Conservation (phyloP, 345 rosid genomes). For the Eucalyptus viminalis region DNA sequence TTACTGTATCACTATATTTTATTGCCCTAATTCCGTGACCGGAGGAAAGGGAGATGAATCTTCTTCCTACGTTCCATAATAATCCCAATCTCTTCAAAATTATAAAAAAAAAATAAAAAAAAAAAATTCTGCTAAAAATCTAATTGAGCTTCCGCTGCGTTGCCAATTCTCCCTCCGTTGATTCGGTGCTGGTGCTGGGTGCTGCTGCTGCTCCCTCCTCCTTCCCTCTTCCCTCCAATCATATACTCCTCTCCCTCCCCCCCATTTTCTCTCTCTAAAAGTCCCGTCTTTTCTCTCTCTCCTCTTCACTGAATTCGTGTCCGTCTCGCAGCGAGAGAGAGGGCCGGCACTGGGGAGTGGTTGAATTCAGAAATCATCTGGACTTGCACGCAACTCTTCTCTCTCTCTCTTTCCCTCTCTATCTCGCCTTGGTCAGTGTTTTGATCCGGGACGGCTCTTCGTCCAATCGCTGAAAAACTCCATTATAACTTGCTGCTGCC, state of each 20-base stretch:
- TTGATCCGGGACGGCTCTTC: not conserved
- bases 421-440: not conserved
- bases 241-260: not conserved
- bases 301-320: not conserved
- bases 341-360: not conserved
- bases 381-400: not conserved
- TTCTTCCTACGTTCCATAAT: not conserved
- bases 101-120: no score
- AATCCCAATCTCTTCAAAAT: not conserved
- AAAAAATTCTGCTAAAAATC: not conserved
- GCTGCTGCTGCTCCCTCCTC: not conserved
- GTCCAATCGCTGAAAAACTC: not conserved
- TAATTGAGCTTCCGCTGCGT: not conserved
- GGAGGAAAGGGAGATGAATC: not conserved
- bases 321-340: not conserved
- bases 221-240: not conserved
- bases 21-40: not conserved
- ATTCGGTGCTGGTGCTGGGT: not conserved
- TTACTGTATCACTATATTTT: not conserved
- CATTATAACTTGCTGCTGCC: not conserved
- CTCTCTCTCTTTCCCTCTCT: not conserved
- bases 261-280: not conserved
- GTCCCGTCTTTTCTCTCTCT: not conserved
- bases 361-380: not conserved
- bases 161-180: not conserved